Base-by-base conservation (phyloP, 345 rosid species). In the Populus euphratica region DNA sequence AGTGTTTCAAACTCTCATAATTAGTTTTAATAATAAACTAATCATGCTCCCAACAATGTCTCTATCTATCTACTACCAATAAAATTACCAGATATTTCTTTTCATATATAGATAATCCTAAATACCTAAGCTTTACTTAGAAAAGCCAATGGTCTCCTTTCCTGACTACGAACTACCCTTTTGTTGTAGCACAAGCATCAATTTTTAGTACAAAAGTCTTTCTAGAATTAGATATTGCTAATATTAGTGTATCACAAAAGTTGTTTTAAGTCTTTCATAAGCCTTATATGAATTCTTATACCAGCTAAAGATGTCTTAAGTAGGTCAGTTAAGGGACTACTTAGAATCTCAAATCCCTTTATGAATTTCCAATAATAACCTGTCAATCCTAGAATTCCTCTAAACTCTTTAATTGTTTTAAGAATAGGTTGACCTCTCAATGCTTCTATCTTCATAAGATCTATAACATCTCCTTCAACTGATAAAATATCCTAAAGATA, bases 391-490 rank as follows among this genome's bases (percentile, higher is more conserved):
- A 72, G 0, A 20, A 72, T 0, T 3, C 64, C 74, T 20, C 43
- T 31, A 1, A 72, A 13, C 18, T n/a, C 63, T 35, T 52, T 50
- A 0, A 33, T 21, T 25, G 2, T 14, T 33, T 16, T 52, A 11
- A 67, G 49, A 49, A 29, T 1, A 12, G 6, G 33, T 31, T 31
- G 35, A 0, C 10, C 7, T n/a, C 7, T 18, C 18, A 73, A 0
- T 1, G 6, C 23, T 16, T 17, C 0, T 5, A 20, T 17, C 27
- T 73, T 73, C 2, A 6, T 8, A 3, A 49, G 49, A 12, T 73
- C 38, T 1, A 10, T 35, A 0, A 4, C 7, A 14, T 38, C n/a
- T 17, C n/a, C 5, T 4, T 9, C 9, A 0, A 0, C 9, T 3
- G 8, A 10, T 3, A 73, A 35, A 6, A 59, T 20, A 36, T 73